phyloP scores from a whole-genome alignment of 108 stramenopile genomes.

The Seminavis robusta region DNA sequence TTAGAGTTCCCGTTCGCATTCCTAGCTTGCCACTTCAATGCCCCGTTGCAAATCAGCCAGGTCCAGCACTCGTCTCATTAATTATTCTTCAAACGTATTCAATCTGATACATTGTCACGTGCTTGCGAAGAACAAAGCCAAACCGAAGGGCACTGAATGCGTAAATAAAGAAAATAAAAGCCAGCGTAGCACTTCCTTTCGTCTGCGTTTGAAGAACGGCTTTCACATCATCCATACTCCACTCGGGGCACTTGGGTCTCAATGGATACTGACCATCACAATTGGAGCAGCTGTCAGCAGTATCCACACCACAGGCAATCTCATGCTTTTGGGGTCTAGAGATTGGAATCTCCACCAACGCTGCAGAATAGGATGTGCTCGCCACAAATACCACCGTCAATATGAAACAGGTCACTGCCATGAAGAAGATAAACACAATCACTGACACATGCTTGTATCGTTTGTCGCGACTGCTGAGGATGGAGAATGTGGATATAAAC shows the following conservation, averaged over 20 bases:
- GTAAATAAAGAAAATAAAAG: constrained; percentile 74
- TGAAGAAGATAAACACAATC: constrained; percentile 47
- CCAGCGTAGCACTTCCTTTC: constrained; percentile 68
- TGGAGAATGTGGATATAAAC: constrained; percentile 51
- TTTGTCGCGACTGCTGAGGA: constrained; percentile 68
- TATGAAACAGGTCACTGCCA: constrained; percentile 37
- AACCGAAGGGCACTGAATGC: constrained; percentile 59
- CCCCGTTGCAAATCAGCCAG: no score
- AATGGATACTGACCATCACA: constrained; percentile 26
- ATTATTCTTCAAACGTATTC: constrained; percentile 79
- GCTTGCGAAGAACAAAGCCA: constrained; percentile 57
- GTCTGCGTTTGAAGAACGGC: constrained; percentile 61
- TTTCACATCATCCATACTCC: constrained; percentile 60
- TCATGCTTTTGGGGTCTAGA: constrained; percentile 25
- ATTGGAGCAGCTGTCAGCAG: constrained; percentile 45
- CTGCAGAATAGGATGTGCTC: constrained; percentile 50
- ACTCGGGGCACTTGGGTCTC: constrained; percentile 61
- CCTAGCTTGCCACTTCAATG: no score
- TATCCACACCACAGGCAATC: constrained; percentile 62
- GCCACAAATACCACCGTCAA: constrained; percentile 52
- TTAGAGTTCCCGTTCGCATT: no score
- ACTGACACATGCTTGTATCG: constrained; percentile 51
- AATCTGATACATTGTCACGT: constrained; percentile 71
- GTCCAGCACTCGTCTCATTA: no score
- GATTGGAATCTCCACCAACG: constrained; percentile 33